Percentiles rank a stretch among this genome's conserved stretches.
phyloP scores from a whole-genome alignment of 1,284 basidiomycete genomes.

The Trametes hirsuta region DNA sequence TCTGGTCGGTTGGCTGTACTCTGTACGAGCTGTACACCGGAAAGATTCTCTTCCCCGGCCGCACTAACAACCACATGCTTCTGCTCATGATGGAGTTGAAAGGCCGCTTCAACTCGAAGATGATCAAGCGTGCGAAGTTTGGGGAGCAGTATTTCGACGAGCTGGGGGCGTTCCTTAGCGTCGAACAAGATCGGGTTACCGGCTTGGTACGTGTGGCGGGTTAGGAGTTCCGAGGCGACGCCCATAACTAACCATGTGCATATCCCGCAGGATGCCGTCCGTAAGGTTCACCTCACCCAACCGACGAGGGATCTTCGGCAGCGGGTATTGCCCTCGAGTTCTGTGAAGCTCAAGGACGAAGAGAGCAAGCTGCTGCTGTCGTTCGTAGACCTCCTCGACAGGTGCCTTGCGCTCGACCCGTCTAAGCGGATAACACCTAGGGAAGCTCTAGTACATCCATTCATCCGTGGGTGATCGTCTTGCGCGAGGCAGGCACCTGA shows the following conservation, averaged over 20 bases:
- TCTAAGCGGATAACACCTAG: slow-evolving; percentile 83
- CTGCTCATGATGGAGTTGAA: slow-evolving; percentile 96
- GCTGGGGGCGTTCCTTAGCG: slow-evolving; percentile 77
- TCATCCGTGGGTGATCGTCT: slow-evolving; percentile 66
- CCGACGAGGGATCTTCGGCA: slow-evolving; percentile 81
- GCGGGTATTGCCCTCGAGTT: slow-evolving; percentile 79
- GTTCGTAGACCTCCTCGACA: slow-evolving; percentile 93
- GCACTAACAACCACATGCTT: slow-evolving; percentile 98
- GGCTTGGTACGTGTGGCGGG: slow-evolving; percentile 63
- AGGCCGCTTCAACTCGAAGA: slow-evolving; percentile 91
- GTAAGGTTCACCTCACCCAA: slow-evolving; percentile 85
- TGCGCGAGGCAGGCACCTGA: background rate
- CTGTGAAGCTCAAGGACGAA: slow-evolving; percentile 83
- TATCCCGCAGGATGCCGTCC: slow-evolving; percentile 70
- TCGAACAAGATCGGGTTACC: slow-evolving; percentile 84
- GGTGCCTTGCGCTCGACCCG: slow-evolving; percentile 91
- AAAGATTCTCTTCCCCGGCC: slow-evolving; percentile 97
- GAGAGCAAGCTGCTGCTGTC: slow-evolving; percentile 83
- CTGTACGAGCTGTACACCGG: slow-evolving; percentile 98
- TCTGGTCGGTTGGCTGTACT: slow-evolving; percentile 98
- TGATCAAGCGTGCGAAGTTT: slow-evolving; percentile 94
- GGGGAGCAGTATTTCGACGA: slow-evolving; percentile 95
- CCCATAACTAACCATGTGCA: slow-evolving; percentile 20
- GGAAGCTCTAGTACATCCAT: slow-evolving; percentile 88
- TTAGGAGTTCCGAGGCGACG: slow-evolving; percentile 1